phyloP scores from a whole-genome alignment of 2,329 filamentous ascomycete species.

The Cladophialophora carrionii region DNA sequence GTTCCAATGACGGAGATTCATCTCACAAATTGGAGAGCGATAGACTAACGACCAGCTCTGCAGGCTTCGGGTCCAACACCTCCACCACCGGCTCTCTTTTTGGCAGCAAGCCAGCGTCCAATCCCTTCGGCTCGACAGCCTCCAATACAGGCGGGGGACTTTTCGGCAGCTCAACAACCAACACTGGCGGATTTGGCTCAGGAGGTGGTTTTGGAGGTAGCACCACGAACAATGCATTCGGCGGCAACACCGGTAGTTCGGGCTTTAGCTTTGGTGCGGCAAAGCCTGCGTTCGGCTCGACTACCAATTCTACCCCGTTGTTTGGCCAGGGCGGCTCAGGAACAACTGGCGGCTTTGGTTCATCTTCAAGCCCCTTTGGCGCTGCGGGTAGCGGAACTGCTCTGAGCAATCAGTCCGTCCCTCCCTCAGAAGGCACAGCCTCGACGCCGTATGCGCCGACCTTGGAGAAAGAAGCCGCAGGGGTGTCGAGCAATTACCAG shows the following conservation, averaged over 20 bases:
- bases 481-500: constrained; percentile 50
- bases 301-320: constrained; percentile 33
- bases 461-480: constrained; percentile 52
- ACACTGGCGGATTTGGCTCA: constrained; percentile 31
- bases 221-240: constrained; percentile 35
- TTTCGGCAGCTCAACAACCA: constrained; percentile 34
- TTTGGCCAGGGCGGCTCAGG: constrained; percentile 38
- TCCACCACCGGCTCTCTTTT: constrained; percentile 33
- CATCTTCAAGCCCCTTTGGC: constrained; percentile 43
- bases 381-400: constrained; percentile 47
- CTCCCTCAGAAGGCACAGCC: constrained; percentile 52
- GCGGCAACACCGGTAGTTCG: constrained; percentile 40
- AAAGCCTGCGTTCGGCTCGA: constrained; percentile 54
- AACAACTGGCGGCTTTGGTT: constrained; percentile 44
- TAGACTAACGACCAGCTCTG: constrained; percentile 16
- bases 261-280: constrained; percentile 51
- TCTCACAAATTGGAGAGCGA: constrained; percentile 4
- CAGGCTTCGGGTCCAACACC: constrained; percentile 33
- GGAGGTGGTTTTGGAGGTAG: constrained; percentile 33
- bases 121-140: constrained; percentile 35
- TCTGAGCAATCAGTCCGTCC: constrained; percentile 45
- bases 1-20: background rate
- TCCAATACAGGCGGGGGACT: constrained; percentile 35
- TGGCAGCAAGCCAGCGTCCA: constrained; percentile 35
- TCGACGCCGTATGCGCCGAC: constrained; percentile 51